These are phyloP conservation scores for Xylogone sp. DNA, from an alignment of 2,329 filamentous ascomycete genomes.

Conservation along the genomic window DNA sequence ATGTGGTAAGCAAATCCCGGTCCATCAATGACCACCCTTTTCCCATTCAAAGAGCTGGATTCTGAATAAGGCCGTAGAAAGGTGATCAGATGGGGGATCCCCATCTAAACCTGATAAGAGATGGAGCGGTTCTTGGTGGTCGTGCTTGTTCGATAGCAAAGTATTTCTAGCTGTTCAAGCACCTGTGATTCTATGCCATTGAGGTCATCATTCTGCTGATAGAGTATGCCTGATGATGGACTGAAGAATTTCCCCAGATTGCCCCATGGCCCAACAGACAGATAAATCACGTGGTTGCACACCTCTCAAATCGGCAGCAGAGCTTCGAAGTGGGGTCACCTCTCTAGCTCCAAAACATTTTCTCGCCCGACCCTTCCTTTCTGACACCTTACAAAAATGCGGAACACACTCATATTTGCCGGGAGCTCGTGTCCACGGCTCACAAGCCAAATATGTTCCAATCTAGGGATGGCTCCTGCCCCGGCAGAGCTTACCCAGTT, in stretches of 20 bases:
- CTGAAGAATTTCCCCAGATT: too few relatives aligned
- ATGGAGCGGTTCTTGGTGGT: neutral
- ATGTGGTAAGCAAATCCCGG: slow-evolving; percentile 75
- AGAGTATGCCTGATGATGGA: too few relatives aligned
- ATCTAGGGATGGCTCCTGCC: slow-evolving; percentile 62
- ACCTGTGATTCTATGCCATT: too few relatives aligned
- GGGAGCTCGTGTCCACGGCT: slow-evolving; percentile 64
- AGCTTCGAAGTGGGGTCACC: neutral
- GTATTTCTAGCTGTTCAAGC: neutral
- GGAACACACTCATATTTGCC: slow-evolving; percentile 64
- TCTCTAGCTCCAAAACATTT: neutral
- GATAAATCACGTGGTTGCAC: too few relatives aligned
- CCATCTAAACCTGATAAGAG: slow-evolving; percentile 44
- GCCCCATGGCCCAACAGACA: too few relatives aligned
- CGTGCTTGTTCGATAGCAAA: neutral
- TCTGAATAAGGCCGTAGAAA: slow-evolving; percentile 50
- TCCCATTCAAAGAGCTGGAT: slow-evolving; percentile 35
- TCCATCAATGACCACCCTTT: slow-evolving; percentile 64
- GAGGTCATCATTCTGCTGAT: too few relatives aligned
- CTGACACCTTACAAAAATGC: slow-evolving; percentile 40
- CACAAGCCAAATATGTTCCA: slow-evolving; percentile 63
- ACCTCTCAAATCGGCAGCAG: too few relatives aligned
- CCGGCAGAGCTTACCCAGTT: slow-evolving; percentile 65
- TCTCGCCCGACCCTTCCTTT: neutral
- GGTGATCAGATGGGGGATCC: slow-evolving; percentile 53